A percentile compares a stretch with the other conserved stretches of the same genome.
These are phyloP conservation scores for Plenodomus lindquistii DNA, from an alignment of 2,329 filamentous ascomycete genomes.

Conservation along the genomic window DNA sequence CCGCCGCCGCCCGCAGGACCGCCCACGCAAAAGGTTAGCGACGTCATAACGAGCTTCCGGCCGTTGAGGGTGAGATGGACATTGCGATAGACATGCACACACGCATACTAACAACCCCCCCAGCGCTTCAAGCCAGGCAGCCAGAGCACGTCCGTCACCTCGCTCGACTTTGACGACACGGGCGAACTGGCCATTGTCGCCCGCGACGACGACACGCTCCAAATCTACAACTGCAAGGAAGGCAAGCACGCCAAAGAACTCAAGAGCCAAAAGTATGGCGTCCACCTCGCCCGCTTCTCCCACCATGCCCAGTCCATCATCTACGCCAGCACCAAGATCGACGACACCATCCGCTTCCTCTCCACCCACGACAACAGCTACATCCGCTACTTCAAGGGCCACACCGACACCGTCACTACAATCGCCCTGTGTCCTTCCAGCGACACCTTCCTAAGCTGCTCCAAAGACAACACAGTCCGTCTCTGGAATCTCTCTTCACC, in stretches of 20 bases:
- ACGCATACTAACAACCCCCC: slow-evolving; percentile 11
- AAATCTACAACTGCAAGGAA: slow-evolving; percentile 92
- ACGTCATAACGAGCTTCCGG: slow-evolving; percentile 76
- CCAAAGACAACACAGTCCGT: slow-evolving; percentile 85
- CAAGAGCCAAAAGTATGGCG: slow-evolving; percentile 95
- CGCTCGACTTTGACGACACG: slow-evolving; percentile 93
- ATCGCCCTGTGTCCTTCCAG: slow-evolving; percentile 81
- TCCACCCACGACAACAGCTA: slow-evolving; percentile 95
- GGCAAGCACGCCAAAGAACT: slow-evolving; percentile 87
- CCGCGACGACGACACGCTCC: slow-evolving; percentile 91
- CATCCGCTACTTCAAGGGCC: slow-evolving; percentile 93
- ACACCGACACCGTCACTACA: slow-evolving; percentile 81
- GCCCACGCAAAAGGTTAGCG: slow-evolving; percentile 65
- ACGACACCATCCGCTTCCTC: slow-evolving; percentile 84
- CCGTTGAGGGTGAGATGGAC: slow-evolving; percentile 70
- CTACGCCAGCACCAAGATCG: slow-evolving; percentile 93
- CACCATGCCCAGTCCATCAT: slow-evolving; percentile 90
- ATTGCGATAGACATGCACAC: neutral
- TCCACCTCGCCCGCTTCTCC: slow-evolving; percentile 90
- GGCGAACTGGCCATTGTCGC: slow-evolving; percentile 91
- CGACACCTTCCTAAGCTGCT: slow-evolving; percentile 91
- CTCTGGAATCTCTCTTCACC: slow-evolving; percentile 87
- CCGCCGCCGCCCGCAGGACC: slow-evolving; percentile 40
- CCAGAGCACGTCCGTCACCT: slow-evolving; percentile 71
- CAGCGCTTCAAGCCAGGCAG: slow-evolving; percentile 52